Base-by-base conservation (phyloP, 1,284 basidiomycete genomes). In the Neolentinus lepideus region DNA sequence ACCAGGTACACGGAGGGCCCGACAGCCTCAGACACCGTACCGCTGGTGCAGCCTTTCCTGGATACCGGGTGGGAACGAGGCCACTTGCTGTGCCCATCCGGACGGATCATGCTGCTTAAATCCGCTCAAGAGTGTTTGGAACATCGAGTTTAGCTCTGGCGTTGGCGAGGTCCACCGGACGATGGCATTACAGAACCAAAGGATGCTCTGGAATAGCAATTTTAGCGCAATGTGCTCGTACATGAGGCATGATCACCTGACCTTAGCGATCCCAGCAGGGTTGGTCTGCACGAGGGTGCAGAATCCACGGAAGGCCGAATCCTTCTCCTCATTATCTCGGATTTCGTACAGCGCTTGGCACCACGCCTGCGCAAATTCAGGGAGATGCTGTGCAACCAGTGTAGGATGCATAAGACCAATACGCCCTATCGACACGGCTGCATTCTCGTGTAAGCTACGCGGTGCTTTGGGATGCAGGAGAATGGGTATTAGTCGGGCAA, bases 251-350 rank as follows among this genome's bases (percentile, higher is more conserved):
- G 56, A 36, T 53, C 31, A 56, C 54, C 81, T 62, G 58, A 89
- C 92, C 79, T 90, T 90, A 52, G 91, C 83, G 59, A 97, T 91
- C 1, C 94, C 94, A 53, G 83, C 84, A 11, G 96, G 96, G 68
- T 98, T 98, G 52, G 85, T 84, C 71, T 95, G 91, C 61, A 99
- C 94, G 58, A 98, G 88, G 55, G 93, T 93, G 73, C 97, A 99
- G 64, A 99, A 83, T 1, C 97, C 97, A 57, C 94, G 80, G 83
- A 99, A 99, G 3, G 97, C 97, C n/a, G 94, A 97, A 67, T 98
- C 97, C 75, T 99, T 99, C 76, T 99, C 97, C 64, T 99, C 96
- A 67, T 99, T 99, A 69, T 99, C 97, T 63, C 97, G 90, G 70
- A 99, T 99, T 70, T 99, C 97, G 72, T 95, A 95, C 56, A 99